Percentiles rank a stretch among this genome's conserved stretches.
These are phyloP conservation scores for Roridomyces roridus DNA, from an alignment of 768 basidiomycete genomes.

Conservation along the genomic window DNA sequence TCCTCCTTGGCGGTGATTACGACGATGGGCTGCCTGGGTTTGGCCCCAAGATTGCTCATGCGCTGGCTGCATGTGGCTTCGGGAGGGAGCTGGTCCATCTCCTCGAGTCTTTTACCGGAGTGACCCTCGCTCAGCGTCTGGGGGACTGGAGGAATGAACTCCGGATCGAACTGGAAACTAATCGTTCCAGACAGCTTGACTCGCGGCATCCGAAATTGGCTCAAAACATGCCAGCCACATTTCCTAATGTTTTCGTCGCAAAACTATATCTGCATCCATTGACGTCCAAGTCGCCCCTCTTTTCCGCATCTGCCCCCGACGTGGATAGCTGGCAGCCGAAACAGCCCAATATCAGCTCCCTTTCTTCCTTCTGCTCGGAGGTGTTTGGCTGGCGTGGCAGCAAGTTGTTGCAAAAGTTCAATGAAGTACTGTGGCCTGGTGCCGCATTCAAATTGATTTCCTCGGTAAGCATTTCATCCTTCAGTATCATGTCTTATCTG, in stretches of 20 bases:
- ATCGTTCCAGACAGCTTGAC: not conserved
- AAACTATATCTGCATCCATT: not conserved
- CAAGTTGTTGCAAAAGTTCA: not conserved
- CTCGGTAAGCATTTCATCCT: not conserved
- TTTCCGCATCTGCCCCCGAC: not conserved
- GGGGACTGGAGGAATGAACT: not conserved
- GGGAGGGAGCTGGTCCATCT: conserved; percentile 32
- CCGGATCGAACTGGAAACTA: not conserved
- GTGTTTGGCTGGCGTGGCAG: not conserved
- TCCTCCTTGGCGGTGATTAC: conserved; percentile 76
- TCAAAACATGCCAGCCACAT: not conserved
- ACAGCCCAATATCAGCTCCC: not conserved
- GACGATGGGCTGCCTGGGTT: conserved; percentile 54
- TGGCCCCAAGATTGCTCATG: conserved; percentile 61
- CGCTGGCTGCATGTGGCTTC: conserved; percentile 64
- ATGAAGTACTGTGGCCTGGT: not conserved
- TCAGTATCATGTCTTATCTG: not conserved
- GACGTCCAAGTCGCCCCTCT: not conserved
- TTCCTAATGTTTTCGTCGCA: not conserved
- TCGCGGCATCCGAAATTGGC: not conserved
- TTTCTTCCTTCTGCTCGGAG: not conserved
- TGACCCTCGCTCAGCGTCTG: not conserved
- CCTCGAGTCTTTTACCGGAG: not conserved
- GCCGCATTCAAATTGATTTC: not conserved
- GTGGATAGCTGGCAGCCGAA: not conserved